Evolutionary conservation across 139 green algal genomes (phyloP).

Genomic region (Haematococcus sp.): DNA sequence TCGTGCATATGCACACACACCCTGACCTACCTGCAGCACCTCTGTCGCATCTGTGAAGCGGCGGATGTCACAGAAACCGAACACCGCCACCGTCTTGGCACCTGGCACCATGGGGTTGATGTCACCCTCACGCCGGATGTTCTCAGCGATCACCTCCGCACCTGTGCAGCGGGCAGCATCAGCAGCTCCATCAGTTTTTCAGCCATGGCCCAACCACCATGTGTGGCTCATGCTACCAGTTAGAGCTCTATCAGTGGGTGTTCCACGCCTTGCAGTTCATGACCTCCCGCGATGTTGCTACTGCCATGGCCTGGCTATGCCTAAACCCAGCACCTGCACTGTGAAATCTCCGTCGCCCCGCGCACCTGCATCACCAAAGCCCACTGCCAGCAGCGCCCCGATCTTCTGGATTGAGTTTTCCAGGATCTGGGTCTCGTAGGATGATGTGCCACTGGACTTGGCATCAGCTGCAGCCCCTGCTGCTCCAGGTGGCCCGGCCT

Average conservation of each 20-base stretch:
- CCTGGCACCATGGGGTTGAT: conserved; percentile 94
- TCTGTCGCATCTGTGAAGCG: conserved; percentile 95
- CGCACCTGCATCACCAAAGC: conserved; percentile 89
- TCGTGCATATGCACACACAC: too few relatives aligned
- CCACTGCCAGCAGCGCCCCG: conserved; percentile 85
- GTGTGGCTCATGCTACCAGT: too few relatives aligned
- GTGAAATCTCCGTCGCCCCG: conserved; percentile 19
- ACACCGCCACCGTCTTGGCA: conserved; percentile 69
- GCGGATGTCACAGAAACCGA: conserved; percentile 97
- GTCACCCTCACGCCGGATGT: conserved; percentile 88
- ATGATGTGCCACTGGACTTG: conserved; percentile 6
- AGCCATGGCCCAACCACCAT: neutral
- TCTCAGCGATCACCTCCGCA: conserved; percentile 90
- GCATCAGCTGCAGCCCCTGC: conserved; percentile 15
- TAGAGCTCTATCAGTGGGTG: too few relatives aligned
- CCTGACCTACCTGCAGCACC: conserved; percentile 60
- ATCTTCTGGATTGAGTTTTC: conserved; percentile 89
- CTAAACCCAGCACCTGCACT: too few relatives aligned
- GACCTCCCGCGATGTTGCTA: too few relatives aligned
- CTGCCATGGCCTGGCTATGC: too few relatives aligned
- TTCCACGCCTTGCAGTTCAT: too few relatives aligned
- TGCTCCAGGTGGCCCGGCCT: neutral
- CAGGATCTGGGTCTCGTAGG: conserved; percentile 85
- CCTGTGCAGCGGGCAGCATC: conserved; percentile 12
- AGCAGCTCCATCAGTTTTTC: neutral